Evolutionary conservation across 1,284 basidiomycete genomes (phyloP).

Genomic region (Puccinia hordei): DNA sequence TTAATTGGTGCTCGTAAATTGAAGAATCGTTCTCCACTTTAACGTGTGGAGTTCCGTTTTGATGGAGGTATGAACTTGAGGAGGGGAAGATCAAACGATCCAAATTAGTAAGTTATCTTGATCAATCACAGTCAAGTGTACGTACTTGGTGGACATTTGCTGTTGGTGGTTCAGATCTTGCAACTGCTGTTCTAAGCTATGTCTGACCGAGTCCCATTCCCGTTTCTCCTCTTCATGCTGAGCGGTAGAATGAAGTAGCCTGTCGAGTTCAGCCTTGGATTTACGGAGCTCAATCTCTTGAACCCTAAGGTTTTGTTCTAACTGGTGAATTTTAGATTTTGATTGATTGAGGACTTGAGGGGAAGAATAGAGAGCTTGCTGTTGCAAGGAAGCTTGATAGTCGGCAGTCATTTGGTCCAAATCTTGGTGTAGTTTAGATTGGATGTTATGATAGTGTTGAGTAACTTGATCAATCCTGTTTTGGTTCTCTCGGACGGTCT

Average conservation of each 20-base stretch:
- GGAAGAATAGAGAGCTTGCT: neutral
- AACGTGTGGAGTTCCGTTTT: neutral
- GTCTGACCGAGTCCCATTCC: neutral
- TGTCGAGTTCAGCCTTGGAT: neutral
- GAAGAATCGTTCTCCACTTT: constrained; percentile 4
- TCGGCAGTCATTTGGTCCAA: constrained; percentile 20
- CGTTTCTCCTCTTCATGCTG: constrained; percentile 18
- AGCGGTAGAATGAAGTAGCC: neutral
- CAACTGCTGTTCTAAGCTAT: constrained; percentile 2
- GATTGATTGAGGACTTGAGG: neutral
- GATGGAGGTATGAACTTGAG: neutral
- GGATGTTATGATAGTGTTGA: constrained; percentile 29
- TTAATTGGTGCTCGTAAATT: constrained; percentile 9
- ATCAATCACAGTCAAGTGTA: neutral
- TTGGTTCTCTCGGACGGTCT: constrained; percentile 25
- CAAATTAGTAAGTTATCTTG: neutral
- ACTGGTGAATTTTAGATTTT: neutral
- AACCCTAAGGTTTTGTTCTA: constrained; percentile 6
- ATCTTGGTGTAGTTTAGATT: constrained; percentile 27
- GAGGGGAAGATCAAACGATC: neutral
- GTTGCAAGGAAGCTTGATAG: constrained; percentile 25
- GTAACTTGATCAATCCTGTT: constrained; percentile 22
- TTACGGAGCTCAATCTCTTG: neutral
- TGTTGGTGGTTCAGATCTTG: constrained; percentile 14
- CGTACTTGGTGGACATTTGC: neutral